A percentile compares a stretch with the other conserved stretches of the same genome.
Conservation (phyloP, 225 moss, liverwort and hornwort genomes). For the Asterella californica region DNA sequence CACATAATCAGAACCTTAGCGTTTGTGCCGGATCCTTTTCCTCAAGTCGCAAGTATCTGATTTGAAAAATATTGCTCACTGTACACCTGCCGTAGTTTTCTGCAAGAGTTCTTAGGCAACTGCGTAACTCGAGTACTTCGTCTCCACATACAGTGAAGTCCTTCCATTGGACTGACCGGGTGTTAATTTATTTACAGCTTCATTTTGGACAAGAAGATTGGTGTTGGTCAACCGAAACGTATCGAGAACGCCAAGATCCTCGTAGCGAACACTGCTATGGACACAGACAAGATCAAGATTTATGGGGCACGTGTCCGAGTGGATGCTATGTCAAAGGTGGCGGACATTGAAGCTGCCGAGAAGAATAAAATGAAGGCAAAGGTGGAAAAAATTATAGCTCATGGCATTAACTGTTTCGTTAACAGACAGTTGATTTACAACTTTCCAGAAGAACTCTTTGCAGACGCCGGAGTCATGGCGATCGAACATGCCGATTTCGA, state of each 20-base stretch:
- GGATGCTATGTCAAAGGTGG: constrained; percentile 97
- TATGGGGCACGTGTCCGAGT: constrained; percentile 98
- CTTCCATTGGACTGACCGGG: neutral
- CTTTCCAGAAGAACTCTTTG: constrained; percentile 95
- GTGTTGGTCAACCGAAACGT: constrained; percentile 95
- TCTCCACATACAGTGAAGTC: neutral
- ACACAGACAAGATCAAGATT: constrained; percentile 96
- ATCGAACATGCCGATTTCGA: constrained; percentile 99
- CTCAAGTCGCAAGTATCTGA: neutral
- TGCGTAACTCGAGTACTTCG: neutral
- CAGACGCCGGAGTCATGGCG: constrained; percentile 92
- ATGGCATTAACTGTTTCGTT: constrained; percentile 95
- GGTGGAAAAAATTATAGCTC: constrained; percentile 76
- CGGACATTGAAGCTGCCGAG: constrained; percentile 94
- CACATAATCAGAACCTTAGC: too few species aligned
- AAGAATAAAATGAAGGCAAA: constrained; percentile 93
- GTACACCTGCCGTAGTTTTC: neutral
- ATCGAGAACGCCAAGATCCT: constrained; percentile 92
- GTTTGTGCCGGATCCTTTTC: too few species aligned
- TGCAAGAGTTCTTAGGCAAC: neutral
- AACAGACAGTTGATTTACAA: constrained; percentile 96
- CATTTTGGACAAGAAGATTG: constrained; percentile 96
- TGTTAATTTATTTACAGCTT: constrained; percentile 53
- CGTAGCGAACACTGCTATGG: constrained; percentile 97
- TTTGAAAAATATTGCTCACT: neutral